Percentiles rank a stretch among this genome's conserved stretches.
phyloP scores from a whole-genome alignment of 441 rosid genomes.

The Melastoma candidum region DNA sequence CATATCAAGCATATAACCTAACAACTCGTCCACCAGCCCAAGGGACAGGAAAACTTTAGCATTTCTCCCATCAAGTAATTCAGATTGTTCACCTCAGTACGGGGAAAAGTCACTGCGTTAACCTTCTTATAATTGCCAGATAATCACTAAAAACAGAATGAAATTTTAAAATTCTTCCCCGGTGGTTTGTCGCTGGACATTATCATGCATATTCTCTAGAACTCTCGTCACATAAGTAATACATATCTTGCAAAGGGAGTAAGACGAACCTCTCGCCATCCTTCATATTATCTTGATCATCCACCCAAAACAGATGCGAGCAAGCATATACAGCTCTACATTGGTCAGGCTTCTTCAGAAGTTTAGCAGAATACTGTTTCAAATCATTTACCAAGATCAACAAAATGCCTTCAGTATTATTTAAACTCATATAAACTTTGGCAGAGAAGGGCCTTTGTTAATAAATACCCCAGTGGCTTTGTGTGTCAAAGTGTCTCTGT shows the following conservation, averaged over 20 bases:
- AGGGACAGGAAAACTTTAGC: too few species aligned
- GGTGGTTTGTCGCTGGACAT: too few species aligned
- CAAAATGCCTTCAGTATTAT: constrained; percentile 6
- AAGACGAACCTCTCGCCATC: constrained; percentile 84
- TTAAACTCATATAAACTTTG: neutral
- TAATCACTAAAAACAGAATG: too few species aligned
- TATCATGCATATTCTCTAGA: too few species aligned
- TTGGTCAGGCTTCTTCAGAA: constrained; percentile 96
- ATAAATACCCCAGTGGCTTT: constrained; percentile 91
- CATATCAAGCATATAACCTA: too few species aligned
- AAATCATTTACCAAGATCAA: constrained; percentile 13
- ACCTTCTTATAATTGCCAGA: too few species aligned
- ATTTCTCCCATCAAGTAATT: too few species aligned
- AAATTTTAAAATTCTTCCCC: too few species aligned
- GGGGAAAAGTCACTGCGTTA: too few species aligned
- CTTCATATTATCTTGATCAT: constrained; percentile 75
- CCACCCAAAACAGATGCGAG: constrained; percentile 95
- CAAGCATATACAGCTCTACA: constrained; percentile 96
- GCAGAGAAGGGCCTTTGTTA: constrained; percentile 5
- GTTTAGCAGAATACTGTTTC: constrained; percentile 92
- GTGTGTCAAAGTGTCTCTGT: constrained; percentile 94
- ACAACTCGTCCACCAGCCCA: too few species aligned
- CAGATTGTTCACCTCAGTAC: too few species aligned
- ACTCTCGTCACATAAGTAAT: neutral
- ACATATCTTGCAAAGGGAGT: neutral